Percentiles rank a stretch among this genome's conserved stretches.
phyloP scores from a whole-genome alignment of 352 stramenopile species.

The Phytophthora cactorum region DNA sequence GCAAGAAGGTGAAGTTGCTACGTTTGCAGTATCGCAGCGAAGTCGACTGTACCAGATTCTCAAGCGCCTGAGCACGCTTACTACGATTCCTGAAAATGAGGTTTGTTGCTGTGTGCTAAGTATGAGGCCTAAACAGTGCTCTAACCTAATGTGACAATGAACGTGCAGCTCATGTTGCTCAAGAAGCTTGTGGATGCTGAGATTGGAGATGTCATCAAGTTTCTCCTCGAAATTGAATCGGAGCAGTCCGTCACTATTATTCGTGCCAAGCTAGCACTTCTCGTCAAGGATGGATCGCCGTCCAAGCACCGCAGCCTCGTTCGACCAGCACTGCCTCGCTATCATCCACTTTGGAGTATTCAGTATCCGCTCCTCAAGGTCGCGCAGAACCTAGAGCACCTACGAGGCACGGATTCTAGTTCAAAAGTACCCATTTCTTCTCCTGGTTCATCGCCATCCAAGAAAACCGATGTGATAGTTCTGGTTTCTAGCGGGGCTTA shows the following conservation, averaged over 20 bases:
- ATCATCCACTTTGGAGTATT: conserved; percentile 63
- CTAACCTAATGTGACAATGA: conserved; percentile 9
- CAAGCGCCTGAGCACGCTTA: conserved; percentile 56
- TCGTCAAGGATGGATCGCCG: conserved; percentile 61
- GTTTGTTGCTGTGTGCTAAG: conserved; percentile 25
- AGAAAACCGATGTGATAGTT: conserved; percentile 67
- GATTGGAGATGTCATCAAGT: conserved; percentile 72
- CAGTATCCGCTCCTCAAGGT: conserved; percentile 80
- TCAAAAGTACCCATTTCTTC: neutral
- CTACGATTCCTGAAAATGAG: conserved; percentile 63
- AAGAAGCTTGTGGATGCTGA: conserved; percentile 81
- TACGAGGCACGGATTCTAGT: conserved; percentile 22
- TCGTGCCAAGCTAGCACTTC: conserved; percentile 38
- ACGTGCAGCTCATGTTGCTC: conserved; percentile 54
- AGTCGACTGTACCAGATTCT: conserved; percentile 72
- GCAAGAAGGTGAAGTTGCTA: conserved; percentile 36
- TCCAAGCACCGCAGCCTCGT: conserved; percentile 53
- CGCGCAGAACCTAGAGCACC: conserved; percentile 62
- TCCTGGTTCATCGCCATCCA: conserved; percentile 17
- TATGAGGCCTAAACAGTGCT: neutral
- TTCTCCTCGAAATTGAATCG: conserved; percentile 56
- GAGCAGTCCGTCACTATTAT: conserved; percentile 41
- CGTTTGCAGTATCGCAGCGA: conserved; percentile 58
- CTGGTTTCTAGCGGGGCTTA: conserved; percentile 78
- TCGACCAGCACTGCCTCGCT: conserved; percentile 33